A percentile compares a stretch with the other conserved stretches of the same genome.
Conservation (phyloP, 306 rosid species). For the Quercus engelmannii region DNA sequence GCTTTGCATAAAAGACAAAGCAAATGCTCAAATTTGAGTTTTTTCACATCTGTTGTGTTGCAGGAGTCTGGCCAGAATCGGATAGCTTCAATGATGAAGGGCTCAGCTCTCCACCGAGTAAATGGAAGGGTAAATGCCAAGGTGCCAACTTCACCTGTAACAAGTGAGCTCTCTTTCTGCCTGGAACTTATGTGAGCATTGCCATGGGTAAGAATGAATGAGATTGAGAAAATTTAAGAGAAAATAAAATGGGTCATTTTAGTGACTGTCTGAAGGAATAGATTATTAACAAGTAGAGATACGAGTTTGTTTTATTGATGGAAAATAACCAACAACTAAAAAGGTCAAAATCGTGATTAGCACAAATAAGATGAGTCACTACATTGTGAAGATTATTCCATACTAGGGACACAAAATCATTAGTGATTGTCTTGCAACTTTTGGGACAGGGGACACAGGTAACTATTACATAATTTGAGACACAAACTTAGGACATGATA, state of each 20-base stretch:
- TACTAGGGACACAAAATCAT: background rate
- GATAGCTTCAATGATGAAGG: constrained; percentile 25
- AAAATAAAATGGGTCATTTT: background rate
- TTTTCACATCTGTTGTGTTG: background rate
- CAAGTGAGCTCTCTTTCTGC: constrained; percentile 24
- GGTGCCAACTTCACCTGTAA: constrained; percentile 37
- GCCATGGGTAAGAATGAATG: background rate
- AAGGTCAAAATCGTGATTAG: background rate
- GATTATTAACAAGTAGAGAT: background rate
- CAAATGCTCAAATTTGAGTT: background rate
- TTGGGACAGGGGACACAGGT: background rate
- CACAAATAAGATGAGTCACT: background rate
- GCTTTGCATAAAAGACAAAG: background rate
- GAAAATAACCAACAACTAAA: background rate
- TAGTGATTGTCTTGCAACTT: background rate
- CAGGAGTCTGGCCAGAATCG: constrained; percentile 42
- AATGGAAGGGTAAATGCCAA: constrained; percentile 42
- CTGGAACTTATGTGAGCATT: background rate
- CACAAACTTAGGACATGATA: background rate
- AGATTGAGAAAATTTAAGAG: background rate
- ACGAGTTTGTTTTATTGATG: background rate
- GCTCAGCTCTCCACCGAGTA: constrained; percentile 26
- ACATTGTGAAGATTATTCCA: background rate
- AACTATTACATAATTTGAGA: background rate
- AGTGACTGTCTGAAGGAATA: background rate